A percentile compares a stretch with the other conserved stretches of the same genome.
Conservation (phyloP, 805 yeast species). For the Kazachstania africana region DNA sequence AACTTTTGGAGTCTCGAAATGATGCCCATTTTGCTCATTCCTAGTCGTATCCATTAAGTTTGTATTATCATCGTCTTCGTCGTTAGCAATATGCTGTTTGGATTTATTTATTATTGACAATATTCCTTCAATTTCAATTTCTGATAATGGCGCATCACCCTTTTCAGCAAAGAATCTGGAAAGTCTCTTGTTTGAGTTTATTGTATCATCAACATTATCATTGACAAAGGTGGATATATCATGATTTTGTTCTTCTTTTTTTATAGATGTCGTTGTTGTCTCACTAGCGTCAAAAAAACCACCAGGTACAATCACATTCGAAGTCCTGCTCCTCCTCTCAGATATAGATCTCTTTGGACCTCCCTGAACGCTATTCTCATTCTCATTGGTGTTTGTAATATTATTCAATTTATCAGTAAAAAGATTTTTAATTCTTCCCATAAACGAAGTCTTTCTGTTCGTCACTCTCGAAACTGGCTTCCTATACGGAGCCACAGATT, state of each 20-base stretch:
- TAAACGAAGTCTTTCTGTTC: constrained; percentile 1
- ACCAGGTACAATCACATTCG: constrained; percentile 17
- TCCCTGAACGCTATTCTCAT: neutral
- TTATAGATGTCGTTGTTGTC: neutral
- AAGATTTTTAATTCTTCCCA: constrained; percentile 2
- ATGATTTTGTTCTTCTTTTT: neutral
- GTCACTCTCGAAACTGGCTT: constrained; percentile 2
- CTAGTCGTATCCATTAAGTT: neutral
- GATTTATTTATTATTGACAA: constrained; percentile 40
- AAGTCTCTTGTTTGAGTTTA: constrained; percentile 26
- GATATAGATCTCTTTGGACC: too few relatives aligned
- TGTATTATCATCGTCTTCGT: neutral
- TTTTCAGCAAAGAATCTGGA: constrained; percentile 61
- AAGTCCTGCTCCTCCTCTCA: too few relatives aligned
- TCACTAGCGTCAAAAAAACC: constrained; percentile 12
- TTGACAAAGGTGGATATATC: neutral
- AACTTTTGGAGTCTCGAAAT: neutral
- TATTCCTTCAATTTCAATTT: constrained; percentile 75
- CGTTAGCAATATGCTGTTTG: constrained; percentile 1
- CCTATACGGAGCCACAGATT: constrained; percentile 5
- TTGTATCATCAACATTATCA: constrained; percentile 3
- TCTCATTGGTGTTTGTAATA: neutral
- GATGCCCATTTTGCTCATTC: neutral
- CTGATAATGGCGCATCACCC: constrained; percentile 64
- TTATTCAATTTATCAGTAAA: neutral